Base-by-base conservation (phyloP, 2,329 filamentous ascomycete species). In the Annulohypoxylon truncatum region DNA sequence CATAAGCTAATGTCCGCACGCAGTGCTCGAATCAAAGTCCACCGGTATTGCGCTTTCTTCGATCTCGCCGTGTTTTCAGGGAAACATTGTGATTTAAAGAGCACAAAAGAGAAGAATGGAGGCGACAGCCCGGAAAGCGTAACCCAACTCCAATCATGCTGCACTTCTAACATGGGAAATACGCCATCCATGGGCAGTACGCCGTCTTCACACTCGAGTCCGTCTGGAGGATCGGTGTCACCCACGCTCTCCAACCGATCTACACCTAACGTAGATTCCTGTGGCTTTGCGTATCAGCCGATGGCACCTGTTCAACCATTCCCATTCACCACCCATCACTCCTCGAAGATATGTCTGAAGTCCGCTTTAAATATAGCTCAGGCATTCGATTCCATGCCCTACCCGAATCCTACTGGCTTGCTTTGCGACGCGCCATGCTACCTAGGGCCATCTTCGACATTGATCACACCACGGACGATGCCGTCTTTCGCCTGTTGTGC, bases 1-100 rank as follows among this genome's bases (percentile, higher is more conserved):
- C 42, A 33, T 46, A 18, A 29, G 28, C 66, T 72, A 52, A 74
- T 52, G 8, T 26, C 13, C 28, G 26, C 54, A 35, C 24, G 24
- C 48, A 85, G 83, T 72, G 83, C 83, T 9, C 77, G 83, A 12
- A 84, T 85, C 67, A 85, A 85, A 68, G 71, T 85, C 2, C 83
- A 86, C 66, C 80, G 84, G 1, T 85, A 84, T 70, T 81, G 79
- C 65, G 84, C 84, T 7, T 86, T 86, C 72, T 81, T 78, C 46
- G 83, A 85, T 66, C 74, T 81, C 4, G 83, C 83, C 2, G 77
- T 85, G 18, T 86, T 86, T 70, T 76, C 79, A 0, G 78, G 79
- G 26, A 83, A 82, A 58, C 81, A 85, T 67, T 86, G 83, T 72
- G 83, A 85, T 61, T 78, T 85, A 12, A 77, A 77, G 58, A 75